Percentiles rank a stretch among this genome's conserved stretches.
phyloP scores from a whole-genome alignment of 306 rosid species.

The Clitoria ternatea region DNA sequence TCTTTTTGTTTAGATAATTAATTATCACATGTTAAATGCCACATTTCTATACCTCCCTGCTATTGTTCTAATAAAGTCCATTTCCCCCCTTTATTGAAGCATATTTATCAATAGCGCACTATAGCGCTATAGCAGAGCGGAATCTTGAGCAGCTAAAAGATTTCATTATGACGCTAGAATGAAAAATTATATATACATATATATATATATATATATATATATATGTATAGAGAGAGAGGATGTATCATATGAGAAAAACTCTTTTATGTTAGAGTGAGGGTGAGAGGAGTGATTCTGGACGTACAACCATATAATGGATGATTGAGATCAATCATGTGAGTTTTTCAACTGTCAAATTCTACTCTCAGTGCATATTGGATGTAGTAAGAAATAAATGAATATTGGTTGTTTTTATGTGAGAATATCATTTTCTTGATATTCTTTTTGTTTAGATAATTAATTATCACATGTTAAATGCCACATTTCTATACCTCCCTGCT shows the following conservation, averaged over 20 bases:
- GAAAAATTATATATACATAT: too few species aligned
- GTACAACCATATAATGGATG: too few species aligned
- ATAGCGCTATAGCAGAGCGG: too few species aligned
- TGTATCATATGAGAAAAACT: too few species aligned
- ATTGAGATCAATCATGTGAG: too few species aligned
- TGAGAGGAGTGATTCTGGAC: too few species aligned
- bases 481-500: neutral
- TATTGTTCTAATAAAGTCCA: neutral
- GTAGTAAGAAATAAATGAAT: neutral
- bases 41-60: neutral
- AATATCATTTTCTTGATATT: neutral
- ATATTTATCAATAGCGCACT: too few species aligned
- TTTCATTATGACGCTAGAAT: too few species aligned
- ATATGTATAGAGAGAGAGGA: too few species aligned
- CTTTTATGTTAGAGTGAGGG: too few species aligned
- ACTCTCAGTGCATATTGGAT: neutral
- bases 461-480: neutral
- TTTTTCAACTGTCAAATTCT: constrained; percentile 7
- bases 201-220: too few species aligned
- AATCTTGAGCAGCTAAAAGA: too few species aligned
- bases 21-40: neutral
- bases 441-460: neutral
- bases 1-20: neutral
- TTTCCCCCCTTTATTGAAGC: neutral
- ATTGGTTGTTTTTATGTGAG: neutral